A percentile compares a stretch with the other conserved stretches of the same genome.
Conservation (phyloP, 2,329 filamentous ascomycete genomes). For the Clarireedia sp. region DNA sequence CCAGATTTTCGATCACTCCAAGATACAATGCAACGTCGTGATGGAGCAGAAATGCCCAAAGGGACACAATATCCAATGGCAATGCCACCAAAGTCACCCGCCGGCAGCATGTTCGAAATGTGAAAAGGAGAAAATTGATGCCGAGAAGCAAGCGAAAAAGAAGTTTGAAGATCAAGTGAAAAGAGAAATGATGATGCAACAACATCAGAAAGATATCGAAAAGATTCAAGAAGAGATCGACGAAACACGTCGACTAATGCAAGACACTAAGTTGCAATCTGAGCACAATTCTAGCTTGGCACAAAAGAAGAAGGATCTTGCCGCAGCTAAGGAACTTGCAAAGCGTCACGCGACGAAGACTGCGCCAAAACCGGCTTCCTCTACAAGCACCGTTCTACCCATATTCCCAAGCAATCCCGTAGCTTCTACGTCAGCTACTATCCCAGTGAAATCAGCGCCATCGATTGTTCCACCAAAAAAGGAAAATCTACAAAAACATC, state of each 20-base stretch:
- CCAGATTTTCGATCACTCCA: slow-evolving; percentile 45
- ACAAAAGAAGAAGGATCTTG: slow-evolving; percentile 41
- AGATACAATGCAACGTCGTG: slow-evolving; percentile 38
- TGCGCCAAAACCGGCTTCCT: neutral
- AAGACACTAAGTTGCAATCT: slow-evolving; percentile 38
- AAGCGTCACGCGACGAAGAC: slow-evolving; percentile 9
- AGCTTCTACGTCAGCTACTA: neutral
- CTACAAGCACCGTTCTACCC: neutral
- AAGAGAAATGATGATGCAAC: slow-evolving; percentile 14
- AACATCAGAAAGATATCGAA: slow-evolving; percentile 17
- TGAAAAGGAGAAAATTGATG: slow-evolving; percentile 38
- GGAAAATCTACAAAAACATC: slow-evolving; percentile 11
- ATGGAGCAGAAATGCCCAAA: slow-evolving; percentile 42
- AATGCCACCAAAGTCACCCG: slow-evolving; percentile 36
- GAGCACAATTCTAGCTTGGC: slow-evolving; percentile 37
- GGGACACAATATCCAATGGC: slow-evolving; percentile 40
- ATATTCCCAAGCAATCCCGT: neutral
- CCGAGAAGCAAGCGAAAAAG: slow-evolving; percentile 34
- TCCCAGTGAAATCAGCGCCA: neutral
- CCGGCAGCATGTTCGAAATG: slow-evolving; percentile 42
- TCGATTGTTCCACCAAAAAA: neutral
- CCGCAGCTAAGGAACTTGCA: slow-evolving; percentile 31
- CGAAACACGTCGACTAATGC: slow-evolving; percentile 29
- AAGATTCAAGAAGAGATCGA: slow-evolving; percentile 22
- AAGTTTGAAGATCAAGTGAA: slow-evolving; percentile 16